A percentile compares a stretch with the other conserved stretches of the same genome.
phyloP scores from a whole-genome alignment of 345 rosid species.

The Mallotus nudiflorus region DNA sequence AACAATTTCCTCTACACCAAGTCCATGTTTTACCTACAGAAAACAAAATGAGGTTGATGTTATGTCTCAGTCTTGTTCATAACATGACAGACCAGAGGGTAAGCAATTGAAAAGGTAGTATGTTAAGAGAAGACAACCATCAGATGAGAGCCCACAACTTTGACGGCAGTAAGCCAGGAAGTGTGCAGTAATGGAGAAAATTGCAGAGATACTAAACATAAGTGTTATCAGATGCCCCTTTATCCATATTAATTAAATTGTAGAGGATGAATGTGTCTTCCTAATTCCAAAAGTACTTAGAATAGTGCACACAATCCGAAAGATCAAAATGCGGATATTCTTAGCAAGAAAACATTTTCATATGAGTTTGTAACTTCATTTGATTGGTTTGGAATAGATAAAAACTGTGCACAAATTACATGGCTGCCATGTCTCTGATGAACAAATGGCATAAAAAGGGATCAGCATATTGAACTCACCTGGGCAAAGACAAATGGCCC shows the following conservation, averaged over 20 bases:
- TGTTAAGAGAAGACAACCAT: neutral
- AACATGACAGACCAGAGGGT: too few relatives aligned
- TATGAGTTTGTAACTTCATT: neutral
- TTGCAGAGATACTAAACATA: neutral
- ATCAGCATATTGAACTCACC: conserved; percentile 36
- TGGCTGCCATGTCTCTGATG: neutral
- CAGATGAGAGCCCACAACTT: neutral
- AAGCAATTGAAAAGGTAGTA: too few relatives aligned
- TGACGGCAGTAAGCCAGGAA: neutral
- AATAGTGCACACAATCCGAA: neutral
- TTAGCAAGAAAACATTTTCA: neutral
- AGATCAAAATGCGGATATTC: neutral
- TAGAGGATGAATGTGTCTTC: neutral
- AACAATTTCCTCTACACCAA: conserved; percentile 75
- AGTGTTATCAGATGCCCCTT: neutral
- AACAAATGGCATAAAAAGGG: neutral
- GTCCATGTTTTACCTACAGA: conserved; percentile 72
- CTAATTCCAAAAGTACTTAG: too few relatives aligned
- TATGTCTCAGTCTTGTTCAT: neutral
- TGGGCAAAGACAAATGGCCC: conserved; percentile 96
- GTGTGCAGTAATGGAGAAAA: neutral
- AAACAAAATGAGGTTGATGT: neutral
- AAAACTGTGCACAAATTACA: too few relatives aligned
- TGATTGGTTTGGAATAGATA: too few relatives aligned
- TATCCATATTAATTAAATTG: neutral